These are phyloP conservation scores for Exophiala oligosperma DNA, from an alignment of 2,329 filamentous ascomycete species.

Conservation along the genomic window DNA sequence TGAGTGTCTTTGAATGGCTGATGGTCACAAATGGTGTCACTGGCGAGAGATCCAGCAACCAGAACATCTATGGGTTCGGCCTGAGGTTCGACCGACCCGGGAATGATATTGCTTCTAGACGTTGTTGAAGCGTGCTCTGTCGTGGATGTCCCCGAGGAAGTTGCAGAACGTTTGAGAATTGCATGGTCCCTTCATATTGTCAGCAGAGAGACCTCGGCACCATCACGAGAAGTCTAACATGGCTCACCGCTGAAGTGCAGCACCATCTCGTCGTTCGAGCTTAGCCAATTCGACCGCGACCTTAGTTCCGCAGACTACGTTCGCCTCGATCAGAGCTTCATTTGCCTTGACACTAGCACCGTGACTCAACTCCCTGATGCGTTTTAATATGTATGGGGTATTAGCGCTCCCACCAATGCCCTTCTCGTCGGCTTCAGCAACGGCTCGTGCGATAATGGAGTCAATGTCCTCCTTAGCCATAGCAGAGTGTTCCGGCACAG, in stretches of 20 bases:
- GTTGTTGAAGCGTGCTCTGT: neutral
- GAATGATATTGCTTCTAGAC: neutral
- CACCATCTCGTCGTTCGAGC: slow-evolving; percentile 42
- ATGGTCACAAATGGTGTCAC: slow-evolving; percentile 86
- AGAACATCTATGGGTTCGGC: slow-evolving; percentile 62
- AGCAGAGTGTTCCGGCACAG: slow-evolving; percentile 69
- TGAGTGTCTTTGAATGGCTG: slow-evolving; percentile 44
- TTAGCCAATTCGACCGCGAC: slow-evolving; percentile 63
- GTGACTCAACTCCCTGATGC: slow-evolving; percentile 76
- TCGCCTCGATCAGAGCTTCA: slow-evolving; percentile 65
- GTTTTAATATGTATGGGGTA: slow-evolving; percentile 78
- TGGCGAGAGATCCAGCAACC: slow-evolving; percentile 81
- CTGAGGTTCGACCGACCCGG: neutral
- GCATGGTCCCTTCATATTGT: slow-evolving; percentile 10
- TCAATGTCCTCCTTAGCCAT: slow-evolving; percentile 73
- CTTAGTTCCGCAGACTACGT: slow-evolving; percentile 64
- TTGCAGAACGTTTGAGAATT: neutral
- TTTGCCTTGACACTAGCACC: slow-evolving; percentile 74
- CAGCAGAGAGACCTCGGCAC: slow-evolving; percentile 3
- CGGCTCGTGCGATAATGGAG: slow-evolving; percentile 65
- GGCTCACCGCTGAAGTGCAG: slow-evolving; percentile 25
- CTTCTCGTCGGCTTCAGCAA: slow-evolving; percentile 63
- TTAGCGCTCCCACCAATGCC: slow-evolving; percentile 73
- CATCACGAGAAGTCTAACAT: slow-evolving; percentile 15
- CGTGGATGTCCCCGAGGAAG: neutral